Percentiles rank a stretch among this genome's conserved stretches.
Evolutionary conservation across 345 rosid species (phyloP).

Genomic region (Sonneratia alba): DNA sequence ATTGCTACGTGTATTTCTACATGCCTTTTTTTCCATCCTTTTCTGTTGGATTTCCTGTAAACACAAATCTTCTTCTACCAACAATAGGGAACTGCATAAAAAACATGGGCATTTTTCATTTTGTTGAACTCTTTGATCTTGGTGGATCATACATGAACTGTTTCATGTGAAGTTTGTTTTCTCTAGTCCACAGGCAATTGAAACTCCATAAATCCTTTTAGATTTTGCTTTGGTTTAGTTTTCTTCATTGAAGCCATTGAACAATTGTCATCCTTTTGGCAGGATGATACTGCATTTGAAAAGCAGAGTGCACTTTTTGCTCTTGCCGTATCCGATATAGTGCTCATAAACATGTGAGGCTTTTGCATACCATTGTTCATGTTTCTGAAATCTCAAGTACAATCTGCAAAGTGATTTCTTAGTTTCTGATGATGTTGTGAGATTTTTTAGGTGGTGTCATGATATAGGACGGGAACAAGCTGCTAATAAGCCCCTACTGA

Average conservation of each 20-base stretch:
- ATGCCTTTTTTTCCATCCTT: slow-evolving; percentile 44
- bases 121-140: no score
- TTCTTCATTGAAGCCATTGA: background rate
- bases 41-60: background rate
- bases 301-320: slow-evolving; percentile 99
- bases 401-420: background rate
- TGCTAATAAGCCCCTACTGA: slow-evolving; percentile 95
- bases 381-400: background rate
- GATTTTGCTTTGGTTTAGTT: background rate
- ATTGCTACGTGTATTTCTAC: background rate
- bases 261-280: slow-evolving; percentile 11
- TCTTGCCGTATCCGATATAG: slow-evolving; percentile 96
- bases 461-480: slow-evolving; percentile 99
- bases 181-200: background rate
- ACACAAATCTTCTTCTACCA: background rate
- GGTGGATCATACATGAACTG: no score
- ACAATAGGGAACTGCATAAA: background rate
- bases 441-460: slow-evolving; percentile 89
- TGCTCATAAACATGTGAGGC: slow-evolving; percentile 91
- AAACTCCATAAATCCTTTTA: background rate
- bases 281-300: slow-evolving; percentile 99
- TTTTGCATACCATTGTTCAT: background rate
- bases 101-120: background rate
- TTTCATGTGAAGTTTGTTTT: background rate
- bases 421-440: background rate